These are phyloP conservation scores for Mortierella sp. DNA, from an alignment of 371 early-diverging fungal genomes.

Conservation along the genomic window DNA sequence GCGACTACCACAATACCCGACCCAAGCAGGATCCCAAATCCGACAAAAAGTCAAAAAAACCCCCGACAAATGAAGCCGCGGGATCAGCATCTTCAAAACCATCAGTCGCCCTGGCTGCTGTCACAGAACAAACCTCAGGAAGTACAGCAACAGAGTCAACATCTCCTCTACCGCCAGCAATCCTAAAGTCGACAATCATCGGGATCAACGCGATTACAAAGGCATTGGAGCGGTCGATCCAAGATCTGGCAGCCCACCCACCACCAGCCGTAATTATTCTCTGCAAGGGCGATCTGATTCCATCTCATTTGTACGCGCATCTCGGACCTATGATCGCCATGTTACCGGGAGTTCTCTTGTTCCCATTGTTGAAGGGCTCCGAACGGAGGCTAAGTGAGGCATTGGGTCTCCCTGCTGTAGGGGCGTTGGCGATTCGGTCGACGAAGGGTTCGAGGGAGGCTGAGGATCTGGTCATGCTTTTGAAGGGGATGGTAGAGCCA, in stretches of 20 bases:
- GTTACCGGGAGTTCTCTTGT: constrained; percentile 34
- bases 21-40: not conserved
- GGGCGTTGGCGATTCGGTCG: constrained; percentile 39
- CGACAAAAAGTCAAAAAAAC: constrained; percentile 4
- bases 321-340: constrained; percentile 47
- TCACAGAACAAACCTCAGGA: not conserved
- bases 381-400: constrained; percentile 32
- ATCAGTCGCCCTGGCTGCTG: constrained; percentile 13
- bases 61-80: not conserved
- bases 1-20: constrained; percentile 15
- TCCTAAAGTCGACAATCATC: constrained; percentile 15
- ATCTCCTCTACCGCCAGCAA: constrained; percentile 19
- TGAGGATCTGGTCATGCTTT: constrained; percentile 35
- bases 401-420: constrained; percentile 40
- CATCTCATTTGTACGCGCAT: constrained; percentile 45
- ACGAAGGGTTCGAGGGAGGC: constrained; percentile 17
- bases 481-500: constrained; percentile 41
- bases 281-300: constrained; percentile 47
- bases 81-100: not conserved
- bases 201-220: constrained; percentile 53
- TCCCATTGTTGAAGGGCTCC: constrained; percentile 31
- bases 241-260: constrained; percentile 16
- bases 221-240: constrained; percentile 39
- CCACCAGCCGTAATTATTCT: constrained; percentile 38
- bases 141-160: not conserved